Conservation (phyloP, 257 asterid species). For the Eucommia ulmoides region DNA sequence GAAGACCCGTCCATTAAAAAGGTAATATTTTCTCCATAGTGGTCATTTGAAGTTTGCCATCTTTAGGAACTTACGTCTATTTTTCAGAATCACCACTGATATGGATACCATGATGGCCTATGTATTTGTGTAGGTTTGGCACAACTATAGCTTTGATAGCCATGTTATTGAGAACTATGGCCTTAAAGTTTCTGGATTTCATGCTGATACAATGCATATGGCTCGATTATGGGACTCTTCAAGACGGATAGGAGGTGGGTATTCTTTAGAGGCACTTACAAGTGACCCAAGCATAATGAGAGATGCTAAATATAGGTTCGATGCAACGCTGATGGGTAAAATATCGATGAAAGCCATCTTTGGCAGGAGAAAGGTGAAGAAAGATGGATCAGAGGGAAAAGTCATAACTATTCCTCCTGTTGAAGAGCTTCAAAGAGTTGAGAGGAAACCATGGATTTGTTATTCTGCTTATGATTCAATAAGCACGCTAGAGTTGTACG, state of each 20-base stretch:
- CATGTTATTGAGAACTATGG: conserved; percentile 86
- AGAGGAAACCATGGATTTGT: conserved; percentile 72
- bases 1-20: conserved; percentile 62
- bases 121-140: conserved; percentile 76
- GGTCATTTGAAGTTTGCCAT: neutral
- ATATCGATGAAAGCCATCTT: conserved; percentile 88
- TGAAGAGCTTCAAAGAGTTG: conserved; percentile 69
- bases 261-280: conserved; percentile 90
- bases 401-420: conserved; percentile 63
- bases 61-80: neutral
- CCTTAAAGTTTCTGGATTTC: conserved; percentile 65
- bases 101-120: conserved; percentile 9
- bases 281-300: conserved; percentile 58
- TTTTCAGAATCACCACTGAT: neutral
- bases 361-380: conserved; percentile 61
- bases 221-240: conserved; percentile 94
- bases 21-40: too few relatives aligned
- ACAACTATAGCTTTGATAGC: conserved; percentile 91
- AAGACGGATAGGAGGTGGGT: conserved; percentile 74
- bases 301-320: conserved; percentile 49
- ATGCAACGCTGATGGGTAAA: conserved; percentile 63
- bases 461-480: conserved; percentile 90
- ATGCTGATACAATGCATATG: conserved; percentile 99
- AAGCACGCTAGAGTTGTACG: conserved; percentile 77
- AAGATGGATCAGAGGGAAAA: conserved; percentile 91